Evolutionary conservation across 345 rosid genomes (phyloP), one percentile per base, ranked within the genome.

Genomic region (Rhizophora mangle): DNA sequence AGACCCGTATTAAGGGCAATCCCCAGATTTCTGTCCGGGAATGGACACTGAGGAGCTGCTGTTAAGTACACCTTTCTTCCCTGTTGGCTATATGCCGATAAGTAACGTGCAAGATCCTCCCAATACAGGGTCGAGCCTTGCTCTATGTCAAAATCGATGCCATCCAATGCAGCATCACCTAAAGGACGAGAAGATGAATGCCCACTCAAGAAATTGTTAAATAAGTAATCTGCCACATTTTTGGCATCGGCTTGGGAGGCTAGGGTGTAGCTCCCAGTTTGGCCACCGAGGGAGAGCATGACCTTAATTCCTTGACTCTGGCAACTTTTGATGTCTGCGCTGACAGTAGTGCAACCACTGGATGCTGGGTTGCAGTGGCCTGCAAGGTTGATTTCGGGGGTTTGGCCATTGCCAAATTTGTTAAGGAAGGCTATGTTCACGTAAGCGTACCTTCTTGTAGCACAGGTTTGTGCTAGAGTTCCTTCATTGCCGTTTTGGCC

Each of bases 401-500:
- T 54, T 68, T 59, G 76, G 59, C 76, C 76, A 34, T 16, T 21
- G 67, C 82, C 82, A 46, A 79, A 79, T 63, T 63, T 74, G 79
- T 57, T 15, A 36, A 79, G 82, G 67, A 79, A 79, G 9, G 82
- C 82, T 71, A 74, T 32, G 67, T 58, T 71, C 3, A 74, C 73
- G 6, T 63, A 79, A 26, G 79, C 60, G 27, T 71, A 79, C 49
- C 51, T 71, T 10, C 79, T 68, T 4, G 73, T 57, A 27, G 72
- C 79, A 34, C 79, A 79, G 20, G 82, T 79, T 51, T 75, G 47
- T 31, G 51, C 63, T 10, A 79, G 76, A n/a, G 82, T 79, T 39
- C 79, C 76, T 53, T 79, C 82, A 24, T 67, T 67, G 49, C 79
- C 76, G 58, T 79, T 74, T 64, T 79, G 79, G 56, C 79, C 82